Conservation (phyloP, 2,329 filamentous ascomycete species). For the Aaosphaeria pasadenensis region DNA sequence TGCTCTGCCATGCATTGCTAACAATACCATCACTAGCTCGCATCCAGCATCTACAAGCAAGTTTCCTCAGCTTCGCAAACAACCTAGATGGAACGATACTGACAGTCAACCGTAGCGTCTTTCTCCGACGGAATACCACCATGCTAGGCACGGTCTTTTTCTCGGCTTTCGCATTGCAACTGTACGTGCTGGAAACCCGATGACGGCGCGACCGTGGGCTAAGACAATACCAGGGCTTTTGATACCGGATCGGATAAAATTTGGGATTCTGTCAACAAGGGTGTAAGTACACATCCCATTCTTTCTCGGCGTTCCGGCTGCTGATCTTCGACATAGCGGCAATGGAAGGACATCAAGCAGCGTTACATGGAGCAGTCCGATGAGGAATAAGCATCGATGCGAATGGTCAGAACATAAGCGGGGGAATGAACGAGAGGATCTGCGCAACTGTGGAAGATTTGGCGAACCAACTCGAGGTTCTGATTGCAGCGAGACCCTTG, state of each 20-base stretch:
- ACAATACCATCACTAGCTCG: conserved; percentile 36
- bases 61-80: conserved; percentile 14
- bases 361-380: conserved; percentile 73
- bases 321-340: conserved; percentile 61
- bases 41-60: conserved; percentile 55
- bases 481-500: too few relatives aligned
- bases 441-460: too few relatives aligned
- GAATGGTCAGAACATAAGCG: too few relatives aligned
- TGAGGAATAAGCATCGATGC: conserved; percentile 48
- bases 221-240: conserved; percentile 63
- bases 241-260: conserved; percentile 78
- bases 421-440: too few relatives aligned
- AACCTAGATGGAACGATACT: too few relatives aligned
- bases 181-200: conserved; percentile 59
- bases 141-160: conserved; percentile 87
- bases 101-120: conserved; percentile 54
- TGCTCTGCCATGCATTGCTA: conserved; percentile 11
- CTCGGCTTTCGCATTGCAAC: conserved; percentile 85
- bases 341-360: conserved; percentile 99
- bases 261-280: conserved; percentile 89
- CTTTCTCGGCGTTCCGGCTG: neutral
- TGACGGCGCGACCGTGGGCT: conserved; percentile 2
- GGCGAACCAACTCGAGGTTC: too few relatives aligned
- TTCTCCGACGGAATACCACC: conserved; percentile 83
- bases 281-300: conserved; percentile 52